Base-by-base conservation (phyloP, 179 eudicot species). In the Spinacia oleracea region DNA sequence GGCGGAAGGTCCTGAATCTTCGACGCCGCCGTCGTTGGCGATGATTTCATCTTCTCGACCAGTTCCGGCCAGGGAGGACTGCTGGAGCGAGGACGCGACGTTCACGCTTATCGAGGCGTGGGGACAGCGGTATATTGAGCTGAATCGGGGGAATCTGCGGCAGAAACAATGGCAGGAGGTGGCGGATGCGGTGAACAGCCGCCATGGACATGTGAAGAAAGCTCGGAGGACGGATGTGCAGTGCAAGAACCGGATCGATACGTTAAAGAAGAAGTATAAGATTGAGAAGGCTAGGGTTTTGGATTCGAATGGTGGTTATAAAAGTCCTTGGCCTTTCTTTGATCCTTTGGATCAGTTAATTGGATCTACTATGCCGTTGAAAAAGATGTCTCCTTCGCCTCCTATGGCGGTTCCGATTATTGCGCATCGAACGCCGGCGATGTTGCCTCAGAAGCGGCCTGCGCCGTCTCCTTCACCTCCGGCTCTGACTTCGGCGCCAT, bases 201-300 rank as follows among this genome's bases (percentile, higher is more conserved):
- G 80, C 27, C 91, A 89, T 70, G 89, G 87, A 34, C 90, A 86
- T 21, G 74, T 63, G 67, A 86, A 83, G 84, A 89, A 89, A 65
- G 74, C 83, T 0, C 75, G 83, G 0, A 75, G 95, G 6, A 88
- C 91, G 4, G 91, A 91, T 70, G 87, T 91, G 0, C 96, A 91
- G 88, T 90, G 96, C 35, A 91, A 90, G 82, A 91, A 89, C 76
- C 88, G 93, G 0, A 87, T 89, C 73, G 93, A 88, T 62, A 88
- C 91, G 10, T 43, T 88, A 43, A 88, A 88, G 91, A 88, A 88
- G 78, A 88, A 88, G 85, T 88, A 84, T 50, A 88, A 88, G 85
- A 73, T 80, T 48, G 89, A 88, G 84, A 87, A 87, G 29, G 78
- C 85, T 77, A 85, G 81, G 86, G 85, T 81, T 81, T 77, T 84